These are phyloP conservation scores for Yarrowia osloensis DNA, from an alignment of 805 yeast species.

Conservation along the genomic window DNA sequence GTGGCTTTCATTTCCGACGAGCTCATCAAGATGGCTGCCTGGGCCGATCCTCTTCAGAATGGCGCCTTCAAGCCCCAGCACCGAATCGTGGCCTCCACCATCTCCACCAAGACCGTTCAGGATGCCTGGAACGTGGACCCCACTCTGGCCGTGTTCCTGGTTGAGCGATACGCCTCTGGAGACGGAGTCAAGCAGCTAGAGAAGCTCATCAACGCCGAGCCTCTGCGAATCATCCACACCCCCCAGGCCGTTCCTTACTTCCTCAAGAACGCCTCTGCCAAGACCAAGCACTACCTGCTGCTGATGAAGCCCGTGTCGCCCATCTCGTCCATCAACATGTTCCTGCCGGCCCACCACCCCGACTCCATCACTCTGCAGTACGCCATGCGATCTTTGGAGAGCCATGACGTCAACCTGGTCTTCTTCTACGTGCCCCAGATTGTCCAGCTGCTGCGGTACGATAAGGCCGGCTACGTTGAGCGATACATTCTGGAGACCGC, in stretches of 20 bases:
- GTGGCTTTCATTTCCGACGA: slow-evolving; percentile 74
- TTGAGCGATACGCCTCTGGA: slow-evolving; percentile 53
- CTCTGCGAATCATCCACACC: slow-evolving; percentile 57
- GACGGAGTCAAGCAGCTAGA: slow-evolving; percentile 47
- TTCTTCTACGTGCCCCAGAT: slow-evolving; percentile 98
- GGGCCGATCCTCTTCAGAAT: slow-evolving; percentile 68
- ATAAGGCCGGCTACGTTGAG: slow-evolving; percentile 79
- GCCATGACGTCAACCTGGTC: slow-evolving; percentile 81
- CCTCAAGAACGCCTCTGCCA: slow-evolving; percentile 41
- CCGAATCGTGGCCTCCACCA: slow-evolving; percentile 11
- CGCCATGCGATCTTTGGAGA: slow-evolving; percentile 85
- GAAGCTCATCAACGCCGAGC: slow-evolving; percentile 54
- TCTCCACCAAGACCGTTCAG: slow-evolving; percentile 45
- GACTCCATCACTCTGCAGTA: slow-evolving; percentile 77
- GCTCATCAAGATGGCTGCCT: slow-evolving; percentile 65
- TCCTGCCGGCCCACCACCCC: slow-evolving; percentile 69
- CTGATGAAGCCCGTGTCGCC: slow-evolving; percentile 82
- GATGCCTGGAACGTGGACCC: slow-evolving; percentile 71
- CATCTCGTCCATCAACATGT: slow-evolving; percentile 78
- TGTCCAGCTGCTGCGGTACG: slow-evolving; percentile 88
- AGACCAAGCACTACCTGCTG: slow-evolving; percentile 42
- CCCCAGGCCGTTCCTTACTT: slow-evolving; percentile 63
- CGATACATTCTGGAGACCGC: slow-evolving; percentile 90
- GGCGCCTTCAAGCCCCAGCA: slow-evolving; percentile 30
- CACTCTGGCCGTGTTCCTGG: slow-evolving; percentile 67